A percentile compares a stretch with the other conserved stretches of the same genome.
These are phyloP conservation scores for Hebeloma cylindrosporum DNA, from an alignment of 768 basidiomycete genomes.

Conservation along the genomic window DNA sequence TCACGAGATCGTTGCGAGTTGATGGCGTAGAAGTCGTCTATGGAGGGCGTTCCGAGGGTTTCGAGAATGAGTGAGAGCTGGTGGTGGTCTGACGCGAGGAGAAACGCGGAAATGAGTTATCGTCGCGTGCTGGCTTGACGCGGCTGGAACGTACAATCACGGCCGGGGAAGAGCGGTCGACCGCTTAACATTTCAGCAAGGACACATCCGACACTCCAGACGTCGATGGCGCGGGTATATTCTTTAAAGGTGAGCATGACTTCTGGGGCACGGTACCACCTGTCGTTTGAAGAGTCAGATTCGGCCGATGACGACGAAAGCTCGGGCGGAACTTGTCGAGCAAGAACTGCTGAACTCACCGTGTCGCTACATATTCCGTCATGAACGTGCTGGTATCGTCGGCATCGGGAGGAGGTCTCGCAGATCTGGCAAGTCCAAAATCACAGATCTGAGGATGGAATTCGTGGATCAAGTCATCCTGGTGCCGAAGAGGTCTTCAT, in stretches of 20 bases:
- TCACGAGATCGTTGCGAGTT: slow-evolving; percentile 76
- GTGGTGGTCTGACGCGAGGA: slow-evolving; percentile 69
- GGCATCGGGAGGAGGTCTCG: slow-evolving; percentile 68
- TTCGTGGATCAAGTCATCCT: neutral
- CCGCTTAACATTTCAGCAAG: slow-evolving; percentile 91
- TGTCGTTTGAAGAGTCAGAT: slow-evolving; percentile 21
- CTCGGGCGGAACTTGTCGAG: neutral
- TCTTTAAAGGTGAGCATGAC: slow-evolving; percentile 98
- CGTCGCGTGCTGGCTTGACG: slow-evolving; percentile 4
- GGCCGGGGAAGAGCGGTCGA: slow-evolving; percentile 93
- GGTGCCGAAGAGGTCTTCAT: slow-evolving; percentile 21
- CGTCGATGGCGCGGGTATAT: slow-evolving; percentile 85
- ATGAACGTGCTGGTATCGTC: slow-evolving; percentile 81
- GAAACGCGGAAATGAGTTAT: slow-evolving; percentile 9
- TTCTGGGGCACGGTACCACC: slow-evolving; percentile 98
- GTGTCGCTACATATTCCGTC: slow-evolving; percentile 95
- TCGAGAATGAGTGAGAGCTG: slow-evolving; percentile 92
- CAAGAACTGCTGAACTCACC: slow-evolving; percentile 40
- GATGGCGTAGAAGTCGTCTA: slow-evolving; percentile 95
- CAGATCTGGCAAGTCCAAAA: slow-evolving; percentile 84
- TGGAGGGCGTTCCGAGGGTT: slow-evolving; percentile 85
- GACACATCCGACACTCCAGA: slow-evolving; percentile 87
- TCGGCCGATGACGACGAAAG: no score
- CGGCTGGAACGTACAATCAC: slow-evolving; percentile 67
- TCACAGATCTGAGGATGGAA: slow-evolving; percentile 64